A percentile compares a stretch with the other conserved stretches of the same genome.
Conservation (phyloP, 768 basidiomycete species). For the Russula sp. region DNA sequence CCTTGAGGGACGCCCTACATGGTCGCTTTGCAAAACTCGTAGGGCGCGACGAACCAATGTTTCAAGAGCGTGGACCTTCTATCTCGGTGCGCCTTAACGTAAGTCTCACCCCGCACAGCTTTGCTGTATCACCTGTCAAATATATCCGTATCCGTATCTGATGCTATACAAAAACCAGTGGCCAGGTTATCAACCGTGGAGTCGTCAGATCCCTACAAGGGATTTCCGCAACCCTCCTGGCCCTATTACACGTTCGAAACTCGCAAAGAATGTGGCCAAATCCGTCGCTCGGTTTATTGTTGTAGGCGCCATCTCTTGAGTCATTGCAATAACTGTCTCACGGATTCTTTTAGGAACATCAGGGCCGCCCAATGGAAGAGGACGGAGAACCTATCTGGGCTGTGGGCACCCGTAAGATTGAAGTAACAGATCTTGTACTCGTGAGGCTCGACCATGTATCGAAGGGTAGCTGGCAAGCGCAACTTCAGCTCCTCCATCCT, state of each 20-base stretch:
- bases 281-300: slow-evolving; percentile 66
- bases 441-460: slow-evolving; percentile 82
- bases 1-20: slow-evolving; percentile 60
- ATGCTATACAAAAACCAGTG: slow-evolving; percentile 46
- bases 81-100: slow-evolving; percentile 79
- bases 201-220: slow-evolving; percentile 76
- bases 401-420: slow-evolving; percentile 56
- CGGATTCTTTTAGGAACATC: slow-evolving; percentile 44
- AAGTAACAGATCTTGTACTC: slow-evolving; percentile 63
- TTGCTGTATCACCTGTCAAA: slow-evolving; percentile 20
- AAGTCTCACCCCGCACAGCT: slow-evolving; percentile 30
- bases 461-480: slow-evolving; percentile 80
- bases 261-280: slow-evolving; percentile 78
- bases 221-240: slow-evolving; percentile 77
- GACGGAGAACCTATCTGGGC: slow-evolving; percentile 60
- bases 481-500: slow-evolving; percentile 49
- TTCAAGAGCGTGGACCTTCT: slow-evolving; percentile 70
- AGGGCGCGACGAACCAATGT: slow-evolving; percentile 63
- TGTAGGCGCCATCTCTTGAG: slow-evolving; percentile 39
- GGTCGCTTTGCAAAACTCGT: slow-evolving; percentile 54
- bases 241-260: slow-evolving; percentile 70
- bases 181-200: slow-evolving; percentile 78
- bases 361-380: slow-evolving; percentile 55
- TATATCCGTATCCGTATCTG: slow-evolving; percentile 21
- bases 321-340: background rate